Evolutionary conservation across 345 rosid species (phyloP), one percentile per base, ranked within the genome.

Genomic region (Kandelia obovata): DNA sequence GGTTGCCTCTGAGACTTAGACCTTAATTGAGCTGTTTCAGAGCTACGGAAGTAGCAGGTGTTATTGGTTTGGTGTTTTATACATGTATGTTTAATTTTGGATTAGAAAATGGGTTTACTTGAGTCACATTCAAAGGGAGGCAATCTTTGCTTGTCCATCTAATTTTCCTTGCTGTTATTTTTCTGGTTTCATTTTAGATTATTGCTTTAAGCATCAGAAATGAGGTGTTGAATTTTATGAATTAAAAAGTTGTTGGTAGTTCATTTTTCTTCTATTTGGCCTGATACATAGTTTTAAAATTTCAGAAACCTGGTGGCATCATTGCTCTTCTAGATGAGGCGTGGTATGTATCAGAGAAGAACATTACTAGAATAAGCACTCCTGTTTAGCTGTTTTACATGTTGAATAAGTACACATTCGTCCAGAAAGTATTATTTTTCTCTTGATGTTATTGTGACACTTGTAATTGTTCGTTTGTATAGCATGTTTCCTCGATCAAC

Each of bases 401-500:
- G 49, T 43, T 0, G 1, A 43, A 43, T 43, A 15, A 43, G 19
- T 43, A 3, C 19, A 43, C 49, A 2, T 13, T 43, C 1, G 17
- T 43, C 49, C 5, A 13, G 49, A 43, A 43, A 43, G 59, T 13
- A 56, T 11, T n/a, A 10, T 25, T 25, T 5, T 70, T 62, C 39
- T 9, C 5, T 26, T 62, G 7, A 46, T 71, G 20, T 68, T 58
- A 58, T 62, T 25, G 6, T 65, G 56, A 61, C 67, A 53, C 62
- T 70, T 68, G 49, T 72, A 57, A 46, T 67, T 28, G 43, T 66
- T 70, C 79, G 39, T 61, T 4, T 69, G 56, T 83, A 81, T 73
- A 96, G 99, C 66, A 96, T 96, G 99, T 96, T 96, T 75, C 99
- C 98, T n/a, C 90, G 98, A 85, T 96, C 98, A 71, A 96, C 99